Conservation (phyloP, 2,329 filamentous ascomycete genomes). For the Periconia digitata region DNA sequence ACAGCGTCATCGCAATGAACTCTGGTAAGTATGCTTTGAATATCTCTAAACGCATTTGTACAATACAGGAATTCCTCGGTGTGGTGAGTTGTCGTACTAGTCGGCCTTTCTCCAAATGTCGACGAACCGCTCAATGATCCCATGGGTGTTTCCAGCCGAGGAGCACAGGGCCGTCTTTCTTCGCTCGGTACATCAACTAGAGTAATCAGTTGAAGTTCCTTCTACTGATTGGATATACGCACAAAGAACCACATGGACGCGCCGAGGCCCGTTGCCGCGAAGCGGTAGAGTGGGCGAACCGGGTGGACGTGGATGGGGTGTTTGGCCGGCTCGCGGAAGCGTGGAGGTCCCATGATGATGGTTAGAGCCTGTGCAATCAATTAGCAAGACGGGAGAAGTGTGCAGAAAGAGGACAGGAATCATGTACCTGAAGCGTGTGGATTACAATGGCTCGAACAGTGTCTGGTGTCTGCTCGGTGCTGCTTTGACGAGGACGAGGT, state of each 20-base stretch:
- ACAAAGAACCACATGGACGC: constrained; percentile 99
- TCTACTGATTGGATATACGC: constrained; percentile 44
- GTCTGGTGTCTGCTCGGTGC: constrained; percentile 6
- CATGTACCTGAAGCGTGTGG: constrained; percentile 24
- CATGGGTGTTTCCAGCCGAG: constrained; percentile 85
- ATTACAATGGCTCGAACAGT: constrained; percentile 35
- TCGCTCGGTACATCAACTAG: constrained; percentile 92
- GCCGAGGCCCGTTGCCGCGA: constrained; percentile 81
- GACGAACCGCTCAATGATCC: constrained; percentile 34
- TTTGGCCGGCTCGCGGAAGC: constrained; percentile 39
- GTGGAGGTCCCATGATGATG: constrained; percentile 41
- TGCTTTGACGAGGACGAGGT: constrained; percentile 20
- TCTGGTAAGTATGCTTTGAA: not conserved
- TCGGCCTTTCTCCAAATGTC: constrained; percentile 1
- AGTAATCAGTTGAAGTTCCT: constrained; percentile 18
- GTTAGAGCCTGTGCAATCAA: constrained; percentile 19
- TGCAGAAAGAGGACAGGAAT: not conserved
- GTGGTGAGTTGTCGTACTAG: not conserved
- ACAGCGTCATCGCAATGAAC: not conserved
- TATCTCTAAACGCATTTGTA: not conserved
- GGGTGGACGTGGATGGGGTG: constrained; percentile 63
- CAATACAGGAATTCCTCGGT: not conserved
- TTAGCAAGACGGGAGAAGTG: constrained; percentile 2
- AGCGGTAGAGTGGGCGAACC: constrained; percentile 73
- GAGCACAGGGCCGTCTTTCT: constrained; percentile 90